Conservation (phyloP, 2,329 filamentous ascomycete genomes). For the Calonectria hongkongensis region DNA sequence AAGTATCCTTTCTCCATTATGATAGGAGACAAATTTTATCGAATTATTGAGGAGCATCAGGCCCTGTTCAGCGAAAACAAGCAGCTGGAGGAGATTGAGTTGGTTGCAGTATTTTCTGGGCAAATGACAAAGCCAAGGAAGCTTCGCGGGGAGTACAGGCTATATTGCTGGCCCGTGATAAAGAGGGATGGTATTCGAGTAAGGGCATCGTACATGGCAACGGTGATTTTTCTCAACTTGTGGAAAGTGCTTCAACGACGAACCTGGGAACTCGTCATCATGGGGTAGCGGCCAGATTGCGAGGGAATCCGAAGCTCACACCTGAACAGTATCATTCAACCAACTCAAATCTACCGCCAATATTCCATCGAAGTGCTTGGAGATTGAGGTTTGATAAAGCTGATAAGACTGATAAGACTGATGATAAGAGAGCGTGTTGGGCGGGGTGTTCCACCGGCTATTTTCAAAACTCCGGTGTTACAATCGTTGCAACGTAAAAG, state of each 20-base stretch:
- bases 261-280: conserved; percentile 3
- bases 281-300: neutral
- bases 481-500: too few relatives aligned
- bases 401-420: conserved; percentile 1
- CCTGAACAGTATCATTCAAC: too few relatives aligned
- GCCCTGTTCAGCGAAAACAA: neutral
- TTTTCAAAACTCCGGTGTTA: conserved; percentile 6
- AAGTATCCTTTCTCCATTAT: conserved; percentile 18
- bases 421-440: neutral
- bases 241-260: conserved; percentile 6
- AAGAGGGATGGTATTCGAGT: neutral
- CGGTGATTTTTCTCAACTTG: conserved; percentile 4
- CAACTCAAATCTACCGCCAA: too few relatives aligned
- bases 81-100: neutral
- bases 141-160: neutral
- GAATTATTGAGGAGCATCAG: conserved; percentile 7
- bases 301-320: too few relatives aligned
- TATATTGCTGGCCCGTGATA: conserved; percentile 1
- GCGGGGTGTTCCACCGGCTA: neutral
- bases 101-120: conserved; percentile 19
- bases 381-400: neutral
- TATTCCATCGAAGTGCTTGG: too few relatives aligned
- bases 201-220: conserved; percentile 10
- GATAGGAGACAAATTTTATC: conserved; percentile 10
- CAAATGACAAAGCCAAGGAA: conserved; percentile 16